A percentile compares a stretch with the other conserved stretches of the same genome.
Evolutionary conservation across 148 eudicot species (phyloP).

Genomic region (Rhododendron griersonianum): DNA sequence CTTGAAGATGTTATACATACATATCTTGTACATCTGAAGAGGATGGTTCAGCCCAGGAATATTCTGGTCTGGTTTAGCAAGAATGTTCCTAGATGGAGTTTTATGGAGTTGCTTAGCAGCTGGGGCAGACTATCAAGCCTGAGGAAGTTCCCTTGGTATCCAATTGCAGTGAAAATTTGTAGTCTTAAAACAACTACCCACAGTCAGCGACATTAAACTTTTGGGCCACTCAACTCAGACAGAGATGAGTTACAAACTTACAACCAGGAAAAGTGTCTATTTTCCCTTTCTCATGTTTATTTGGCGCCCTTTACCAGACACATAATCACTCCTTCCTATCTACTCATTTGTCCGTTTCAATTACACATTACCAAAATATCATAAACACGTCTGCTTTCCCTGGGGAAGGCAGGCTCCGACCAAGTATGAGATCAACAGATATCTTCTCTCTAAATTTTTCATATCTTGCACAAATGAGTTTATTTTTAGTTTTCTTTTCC

Average conservation of each 20-base stretch:
- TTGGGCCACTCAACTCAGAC: neutral
- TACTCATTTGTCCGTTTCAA: neutral
- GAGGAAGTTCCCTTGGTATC: neutral
- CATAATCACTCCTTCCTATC: neutral
- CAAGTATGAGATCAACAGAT: neutral
- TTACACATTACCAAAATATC: neutral
- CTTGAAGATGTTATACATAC: neutral
- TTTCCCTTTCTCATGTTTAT: neutral
- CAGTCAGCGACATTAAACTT: neutral
- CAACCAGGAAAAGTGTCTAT: neutral
- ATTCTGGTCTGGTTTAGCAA: neutral
- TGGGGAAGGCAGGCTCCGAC: neutral
- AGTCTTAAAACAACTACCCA: neutral
- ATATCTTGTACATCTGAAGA: neutral
- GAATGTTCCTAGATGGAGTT: neutral
- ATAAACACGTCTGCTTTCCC: neutral
- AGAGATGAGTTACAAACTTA: neutral
- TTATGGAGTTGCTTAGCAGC: neutral
- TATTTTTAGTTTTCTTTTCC: neutral
- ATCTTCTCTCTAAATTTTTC: neutral
- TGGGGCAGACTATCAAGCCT: neutral
- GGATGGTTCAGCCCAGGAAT: neutral
- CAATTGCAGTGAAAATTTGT: neutral
- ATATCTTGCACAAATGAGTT: neutral
- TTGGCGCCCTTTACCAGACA: neutral